phyloP scores from a whole-genome alignment of 257 asterid genomes.

The Fraxinus cuspidata region DNA sequence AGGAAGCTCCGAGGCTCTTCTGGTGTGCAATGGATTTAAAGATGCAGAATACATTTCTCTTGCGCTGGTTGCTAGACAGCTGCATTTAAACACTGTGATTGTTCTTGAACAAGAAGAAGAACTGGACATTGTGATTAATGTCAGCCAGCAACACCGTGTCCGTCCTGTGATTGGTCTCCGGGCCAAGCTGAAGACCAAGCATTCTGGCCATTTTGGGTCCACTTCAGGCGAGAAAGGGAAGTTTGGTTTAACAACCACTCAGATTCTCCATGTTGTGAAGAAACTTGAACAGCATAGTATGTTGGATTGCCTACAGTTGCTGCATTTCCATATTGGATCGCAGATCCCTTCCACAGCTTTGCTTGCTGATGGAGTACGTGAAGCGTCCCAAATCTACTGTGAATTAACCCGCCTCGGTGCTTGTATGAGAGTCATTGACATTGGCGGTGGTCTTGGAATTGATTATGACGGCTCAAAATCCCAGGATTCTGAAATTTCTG shows the following conservation, averaged over 20 bases:
- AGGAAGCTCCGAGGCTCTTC: constrained; percentile 75
- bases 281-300: constrained; percentile 59
- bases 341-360: constrained; percentile 82
- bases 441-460: constrained; percentile 97
- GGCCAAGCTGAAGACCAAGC: constrained; percentile 94
- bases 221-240: constrained; percentile 98
- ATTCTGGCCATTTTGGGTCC: constrained; percentile 94
- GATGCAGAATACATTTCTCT: constrained; percentile 87
- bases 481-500: constrained; percentile 73
- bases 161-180: constrained; percentile 85
- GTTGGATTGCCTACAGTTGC: constrained; percentile 87
- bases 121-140: constrained; percentile 66
- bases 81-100: constrained; percentile 73
- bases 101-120: constrained; percentile 97
- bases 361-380: constrained; percentile 81
- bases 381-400: constrained; percentile 86
- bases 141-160: constrained; percentile 63
- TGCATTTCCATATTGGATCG: constrained; percentile 96
- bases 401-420: constrained; percentile 91
- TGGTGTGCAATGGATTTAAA: constrained; percentile 92
- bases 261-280: constrained; percentile 79
- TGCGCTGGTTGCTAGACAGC: constrained; percentile 74
- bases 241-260: constrained; percentile 81
- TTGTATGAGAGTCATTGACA: constrained; percentile 72
- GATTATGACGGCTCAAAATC: constrained; percentile 95